Evolutionary conservation across 176 grass and related monocot species (phyloP), one percentile per base, ranked within the genome.

Genomic region (Eleusine indica): DNA sequence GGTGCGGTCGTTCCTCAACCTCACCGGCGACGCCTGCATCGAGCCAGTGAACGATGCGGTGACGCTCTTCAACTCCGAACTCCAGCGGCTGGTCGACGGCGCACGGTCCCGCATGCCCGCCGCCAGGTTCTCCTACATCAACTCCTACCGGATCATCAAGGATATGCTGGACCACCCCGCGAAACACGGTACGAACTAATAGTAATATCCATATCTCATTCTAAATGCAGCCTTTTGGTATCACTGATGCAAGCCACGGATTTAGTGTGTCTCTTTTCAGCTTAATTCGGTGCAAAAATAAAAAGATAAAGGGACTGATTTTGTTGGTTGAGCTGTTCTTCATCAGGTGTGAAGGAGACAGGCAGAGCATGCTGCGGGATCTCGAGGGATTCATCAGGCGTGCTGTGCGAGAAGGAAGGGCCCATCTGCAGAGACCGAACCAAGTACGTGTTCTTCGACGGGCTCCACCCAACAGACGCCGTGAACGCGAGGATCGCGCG

Each of bases 381-480:
- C 71, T 74, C 71, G 41, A 61, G 41, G 21, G 43, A 35, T 0
- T 66, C 61, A 9, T 81, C 73, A 4, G 83, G 88, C 22, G 79
- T 91, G 49, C 83, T 94, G 3, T 94, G 92, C 29, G 9, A 71
- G 39, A 88, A 83, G 65, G 76, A 7, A 2, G 88, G 92, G 66
- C 75, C 65, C 48, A 75, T 85, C 1, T 94, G 92, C 88, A 65
- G 67, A 3, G 79, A 88, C 80, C 80, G 92, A 47, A 76, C 49
- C 17, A 61, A 85, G 47, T 88, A 91, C 18, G 83, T 91, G 1
- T 94, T 94, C 86, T 94, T 94, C 57, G 88, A 94, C 76, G 92
- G 92, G 14, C 92, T 91, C 28, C 92, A 94, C 79, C 92, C 92
- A 5, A 94, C 88, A 9, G 92, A 94, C 43, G 76, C 77, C 5